phyloP scores from a whole-genome alignment of 441 rosid species.

The Pelargonium fulgidum region DNA sequence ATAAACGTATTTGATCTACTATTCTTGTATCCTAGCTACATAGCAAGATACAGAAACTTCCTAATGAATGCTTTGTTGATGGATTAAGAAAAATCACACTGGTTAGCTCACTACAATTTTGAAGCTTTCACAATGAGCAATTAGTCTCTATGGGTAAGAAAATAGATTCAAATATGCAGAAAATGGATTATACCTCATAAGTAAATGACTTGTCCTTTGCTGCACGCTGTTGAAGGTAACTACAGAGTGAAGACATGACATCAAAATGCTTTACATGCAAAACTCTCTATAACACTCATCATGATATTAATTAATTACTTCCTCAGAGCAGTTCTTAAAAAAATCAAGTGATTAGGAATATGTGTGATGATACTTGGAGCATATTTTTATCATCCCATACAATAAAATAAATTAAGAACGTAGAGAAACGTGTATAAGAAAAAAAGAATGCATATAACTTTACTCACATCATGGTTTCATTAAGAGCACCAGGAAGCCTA shows the following conservation, averaged over 20 bases:
- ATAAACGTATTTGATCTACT: not conserved
- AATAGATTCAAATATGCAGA: not conserved
- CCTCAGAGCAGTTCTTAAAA: not conserved
- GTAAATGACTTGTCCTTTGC: constrained; percentile 72
- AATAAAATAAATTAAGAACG: not conserved
- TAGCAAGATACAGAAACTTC: not conserved
- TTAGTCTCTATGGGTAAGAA: not conserved
- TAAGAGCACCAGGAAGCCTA: constrained; percentile 85
- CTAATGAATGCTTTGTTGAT: too few relatives aligned
- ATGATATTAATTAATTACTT: constrained; percentile 8
- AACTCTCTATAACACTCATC: not conserved
- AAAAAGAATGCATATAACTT: not conserved
- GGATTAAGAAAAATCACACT: too few relatives aligned
- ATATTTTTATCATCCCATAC: not conserved
- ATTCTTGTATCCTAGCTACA: not conserved
- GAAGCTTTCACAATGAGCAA: not conserved
- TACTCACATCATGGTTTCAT: constrained; percentile 77
- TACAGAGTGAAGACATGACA: constrained; percentile 35
- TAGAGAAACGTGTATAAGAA: not conserved
- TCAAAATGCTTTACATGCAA: not conserved
- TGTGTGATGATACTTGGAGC: not conserved
- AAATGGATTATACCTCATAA: constrained; percentile 51
- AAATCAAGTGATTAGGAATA: too few relatives aligned
- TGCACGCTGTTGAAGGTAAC: constrained; percentile 76
- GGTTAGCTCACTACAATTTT: too few relatives aligned